phyloP scores from a whole-genome alignment of 78 protist species.

The Dictyostelium firmibasis region DNA sequence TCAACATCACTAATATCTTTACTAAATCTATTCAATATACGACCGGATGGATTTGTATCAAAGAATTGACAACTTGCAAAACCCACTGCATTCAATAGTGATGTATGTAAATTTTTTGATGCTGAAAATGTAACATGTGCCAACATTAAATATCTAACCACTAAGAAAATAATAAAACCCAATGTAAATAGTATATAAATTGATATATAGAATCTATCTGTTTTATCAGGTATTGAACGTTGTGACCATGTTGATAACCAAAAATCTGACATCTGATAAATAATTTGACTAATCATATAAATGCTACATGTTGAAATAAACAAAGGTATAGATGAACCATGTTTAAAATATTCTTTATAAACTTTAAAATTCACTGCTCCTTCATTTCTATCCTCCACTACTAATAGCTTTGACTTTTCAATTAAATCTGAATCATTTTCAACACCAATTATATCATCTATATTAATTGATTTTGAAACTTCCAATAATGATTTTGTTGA shows the following conservation, averaged over 20 bases:
- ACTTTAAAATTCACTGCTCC: neutral
- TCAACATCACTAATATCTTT: conserved; percentile 77
- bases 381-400: conserved; percentile 18
- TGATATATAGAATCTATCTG: neutral
- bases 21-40: conserved; percentile 66
- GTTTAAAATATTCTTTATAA: neutral
- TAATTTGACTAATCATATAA: conserved; percentile 17
- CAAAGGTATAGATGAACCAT: conserved; percentile 1
- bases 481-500: neutral
- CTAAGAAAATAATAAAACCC: neutral
- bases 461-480: neutral
- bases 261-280: conserved; percentile 19
- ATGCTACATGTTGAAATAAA: neutral
- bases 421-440: neutral
- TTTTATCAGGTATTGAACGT: neutral
- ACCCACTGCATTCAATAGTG: neutral
- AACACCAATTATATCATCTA: neutral
- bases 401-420: conserved; percentile 3
- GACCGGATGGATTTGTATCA: conserved; percentile 59
- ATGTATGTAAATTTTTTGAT: neutral
- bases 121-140: neutral
- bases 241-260: conserved; percentile 35
- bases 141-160: neutral
- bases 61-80: conserved; percentile 39
- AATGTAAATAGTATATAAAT: neutral